Base-by-base conservation (phyloP, 257 asterid species). In the Striga asiatica region DNA sequence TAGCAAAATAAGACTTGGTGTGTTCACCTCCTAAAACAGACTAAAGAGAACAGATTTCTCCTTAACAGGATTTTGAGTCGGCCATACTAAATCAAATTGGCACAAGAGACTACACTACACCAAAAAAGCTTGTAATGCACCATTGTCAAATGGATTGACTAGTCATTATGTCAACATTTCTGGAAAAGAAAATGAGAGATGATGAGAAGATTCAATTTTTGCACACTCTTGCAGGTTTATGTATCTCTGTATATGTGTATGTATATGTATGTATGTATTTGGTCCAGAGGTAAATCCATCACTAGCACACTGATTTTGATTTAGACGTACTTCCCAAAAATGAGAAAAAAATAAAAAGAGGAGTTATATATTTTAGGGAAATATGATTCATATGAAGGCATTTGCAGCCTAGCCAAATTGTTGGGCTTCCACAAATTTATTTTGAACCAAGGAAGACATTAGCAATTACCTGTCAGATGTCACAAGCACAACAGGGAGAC, bases 401-500 rank as follows among this genome's bases (percentile, higher is more conserved):
- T 9, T 23, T 29, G 59, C 51, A n/a, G n/a, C n/a, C n/a, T 18
- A 55, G 20, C 31, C 38, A 54, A n/a, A 37, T 42, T 17, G 32
- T 22, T 56, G 14, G 11, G 17, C 45, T 37, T n/a, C 45, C 2
- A 24, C 23, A 23, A 23, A 37, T 37, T 37, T 12, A 37, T 7
- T 27, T 27, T 7, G 45, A 11, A 58, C n/a, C 32, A 51, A 22
- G 47, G 42, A 52, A 62, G 2, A 45, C 10, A 54, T 43, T 55
- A 61, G 41, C 41, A 62, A 54, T 71, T 81, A 89, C 98, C 98
- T 70, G 71, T 91, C 95, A 66, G 98, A 91, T 50, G 98, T 84
- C 16, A 87, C 79, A 65, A 91, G 70, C 64, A 91, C 37, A 48
- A 87, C 73, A 4, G 98, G 98, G 54, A 91, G 82, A 69, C 81